Evolutionary conservation across 306 rosid species (phyloP), one percentile per base, ranked within the genome.

Genomic region (Vicia villosa): DNA sequence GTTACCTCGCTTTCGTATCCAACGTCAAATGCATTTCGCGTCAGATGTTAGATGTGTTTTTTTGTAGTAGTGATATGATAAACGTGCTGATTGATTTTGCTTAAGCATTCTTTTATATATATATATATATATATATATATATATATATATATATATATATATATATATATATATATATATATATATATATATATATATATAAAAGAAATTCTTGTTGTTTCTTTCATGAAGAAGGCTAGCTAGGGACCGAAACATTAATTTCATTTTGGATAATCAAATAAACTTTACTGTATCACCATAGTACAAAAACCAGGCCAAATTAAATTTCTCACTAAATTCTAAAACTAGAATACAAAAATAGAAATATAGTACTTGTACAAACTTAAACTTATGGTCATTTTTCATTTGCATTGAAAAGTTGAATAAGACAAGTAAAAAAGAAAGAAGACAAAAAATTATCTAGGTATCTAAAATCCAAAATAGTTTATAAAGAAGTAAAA

Each of bases 401-500:
- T 49, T 42, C 11, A 13, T 28, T 63, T 3, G 4, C 0, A 17
- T 63, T 71, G 51, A 12, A 66, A 65, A 78, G 65, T 47, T 65
- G 37, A 72, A 64, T 16, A 56, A 45, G 64, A 57, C 47, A 57
- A 60, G 38, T 34, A 34, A 36, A 9, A 4, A 15, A 34, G 45
- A 43, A 36, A 28, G 19, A 41, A 17, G 43, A 43, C 41, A 55
- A 43, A 70, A 43, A 15, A 43, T 13, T 55, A 15, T 64, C 60
- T 37, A 46, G 67, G 73, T 40, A 16, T 36, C 41, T 16, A 26
- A 54, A 22, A 54, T 54, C 5, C 56, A 61, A 32, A 67, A 74
- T 55, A 42, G 72, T 54, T 63, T 63, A 37, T 38, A 56, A 66
- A 45, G 26, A 19, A 71, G 59, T 57, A 36, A 66, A 66, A 51